Evolutionary conservation across 371 early-diverging fungal genomes (phyloP).

Genomic region (Entomophthora muscae): DNA sequence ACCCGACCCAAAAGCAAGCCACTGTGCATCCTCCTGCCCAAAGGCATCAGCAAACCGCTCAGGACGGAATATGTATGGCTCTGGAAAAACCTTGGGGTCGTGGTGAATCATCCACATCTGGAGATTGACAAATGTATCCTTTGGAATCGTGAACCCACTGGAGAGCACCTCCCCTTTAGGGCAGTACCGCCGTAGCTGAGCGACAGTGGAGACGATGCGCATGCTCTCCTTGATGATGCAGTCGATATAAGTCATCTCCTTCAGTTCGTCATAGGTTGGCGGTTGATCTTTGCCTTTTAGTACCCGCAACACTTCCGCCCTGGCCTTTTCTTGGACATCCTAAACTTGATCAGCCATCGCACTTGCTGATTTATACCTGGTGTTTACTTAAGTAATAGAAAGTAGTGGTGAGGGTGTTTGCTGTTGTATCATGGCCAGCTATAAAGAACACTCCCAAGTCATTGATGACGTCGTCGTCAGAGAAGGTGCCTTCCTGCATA

Average conservation of each 20-base stretch:
- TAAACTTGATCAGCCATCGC: no score
- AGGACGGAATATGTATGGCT: background rate
- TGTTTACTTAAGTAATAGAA: slow-evolving; percentile 5
- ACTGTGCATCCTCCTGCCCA: slow-evolving; percentile 30
- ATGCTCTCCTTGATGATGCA: slow-evolving; percentile 1
- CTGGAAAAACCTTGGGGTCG: background rate
- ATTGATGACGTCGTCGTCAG: slow-evolving; percentile 4
- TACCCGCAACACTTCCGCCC: background rate
- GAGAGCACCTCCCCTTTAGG: background rate
- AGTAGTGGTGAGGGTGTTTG: slow-evolving; percentile 1
- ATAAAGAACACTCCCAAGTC: slow-evolving; percentile 1
- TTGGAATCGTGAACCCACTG: background rate
- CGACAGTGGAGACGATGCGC: slow-evolving; percentile 1
- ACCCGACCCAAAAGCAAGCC: slow-evolving; percentile 18
- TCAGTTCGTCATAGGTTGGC: slow-evolving; percentile 1
- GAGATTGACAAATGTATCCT: background rate
- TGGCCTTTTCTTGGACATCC: slow-evolving; percentile 5
- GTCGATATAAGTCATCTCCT: slow-evolving; percentile 3
- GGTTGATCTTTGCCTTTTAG: background rate
- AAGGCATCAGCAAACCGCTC: background rate
- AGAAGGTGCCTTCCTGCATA: background rate
- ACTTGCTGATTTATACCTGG: no score
- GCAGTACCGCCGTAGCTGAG: background rate
- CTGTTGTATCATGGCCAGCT: slow-evolving; percentile 9
- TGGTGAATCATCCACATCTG: background rate